Conservation (phyloP, 1,284 basidiomycete genomes). For the Sanghuangporus weigelae region DNA sequence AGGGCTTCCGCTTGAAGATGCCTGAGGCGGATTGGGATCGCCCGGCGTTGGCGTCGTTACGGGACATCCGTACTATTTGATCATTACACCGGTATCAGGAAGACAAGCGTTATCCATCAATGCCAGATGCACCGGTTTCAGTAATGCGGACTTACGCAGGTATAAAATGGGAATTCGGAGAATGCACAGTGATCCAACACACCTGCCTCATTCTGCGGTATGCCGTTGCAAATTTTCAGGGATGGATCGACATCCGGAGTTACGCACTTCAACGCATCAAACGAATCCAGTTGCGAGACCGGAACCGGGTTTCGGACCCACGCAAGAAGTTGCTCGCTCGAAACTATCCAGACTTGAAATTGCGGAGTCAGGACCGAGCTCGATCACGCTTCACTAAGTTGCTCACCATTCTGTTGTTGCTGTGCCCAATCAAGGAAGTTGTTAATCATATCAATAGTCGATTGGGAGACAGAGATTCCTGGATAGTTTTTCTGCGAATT, state of each 20-base stretch:
- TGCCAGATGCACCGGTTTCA: too few relatives aligned
- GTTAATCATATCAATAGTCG: slow-evolving; percentile 71
- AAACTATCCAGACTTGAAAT: slow-evolving; percentile 67
- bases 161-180: slow-evolving; percentile 71
- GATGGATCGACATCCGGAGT: slow-evolving; percentile 50
- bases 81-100: background rate
- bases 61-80: slow-evolving; percentile 66
- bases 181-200: slow-evolving; percentile 59
- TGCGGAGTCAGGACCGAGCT: slow-evolving; percentile 1
- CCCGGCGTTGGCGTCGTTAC: slow-evolving; percentile 43
- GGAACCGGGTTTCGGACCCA: slow-evolving; percentile 73
- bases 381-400: background rate
- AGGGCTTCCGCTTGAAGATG: slow-evolving; percentile 31
- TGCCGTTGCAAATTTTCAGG: slow-evolving; percentile 68
- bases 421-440: slow-evolving; percentile 81
- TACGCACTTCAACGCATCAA: slow-evolving; percentile 55
- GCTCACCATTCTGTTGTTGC: slow-evolving; percentile 56
- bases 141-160: slow-evolving; percentile 48
- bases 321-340: slow-evolving; percentile 65
- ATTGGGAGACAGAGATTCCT: slow-evolving; percentile 43
- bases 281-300: slow-evolving; percentile 48
- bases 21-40: slow-evolving; percentile 63
- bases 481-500: slow-evolving; percentile 45
- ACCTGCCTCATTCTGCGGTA: slow-evolving; percentile 57
- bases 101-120: background rate